A percentile compares a stretch with the other conserved stretches of the same genome.
phyloP scores from a whole-genome alignment of 306 rosid species.

The Urtica urens region DNA sequence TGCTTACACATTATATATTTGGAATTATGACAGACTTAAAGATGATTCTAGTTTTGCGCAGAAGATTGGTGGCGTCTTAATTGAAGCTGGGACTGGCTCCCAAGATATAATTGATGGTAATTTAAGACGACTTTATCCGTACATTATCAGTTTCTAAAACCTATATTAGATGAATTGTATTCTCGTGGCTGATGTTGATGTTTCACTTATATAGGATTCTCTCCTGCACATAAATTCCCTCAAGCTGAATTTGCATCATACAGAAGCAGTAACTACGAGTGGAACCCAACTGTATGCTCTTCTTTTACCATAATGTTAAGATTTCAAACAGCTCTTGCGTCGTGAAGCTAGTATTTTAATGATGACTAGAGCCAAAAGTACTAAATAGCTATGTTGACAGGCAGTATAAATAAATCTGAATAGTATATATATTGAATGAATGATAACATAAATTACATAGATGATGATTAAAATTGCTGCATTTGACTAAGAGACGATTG shows the following conservation, averaged over 20 bases:
- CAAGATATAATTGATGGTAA: conserved; percentile 32
- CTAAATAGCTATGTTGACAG: too few species aligned
- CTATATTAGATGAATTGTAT: not conserved
- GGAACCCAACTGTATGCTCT: conserved; percentile 74
- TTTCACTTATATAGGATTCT: conserved; percentile 49
- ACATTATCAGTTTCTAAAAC: not conserved
- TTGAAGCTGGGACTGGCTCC: conserved; percentile 39
- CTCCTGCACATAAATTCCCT: conserved; percentile 80
- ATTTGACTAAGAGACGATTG: too few species aligned
- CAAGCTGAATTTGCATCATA: conserved; percentile 70
- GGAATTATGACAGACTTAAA: conserved; percentile 38
- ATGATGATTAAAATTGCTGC: too few species aligned
- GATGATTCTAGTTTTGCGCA: conserved; percentile 43
- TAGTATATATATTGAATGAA: not conserved
- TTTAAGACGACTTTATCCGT: too few species aligned
- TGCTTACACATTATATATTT: conserved; percentile 11
- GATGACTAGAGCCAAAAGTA: too few species aligned
- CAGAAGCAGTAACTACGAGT: conserved; percentile 41
- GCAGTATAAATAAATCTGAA: not conserved
- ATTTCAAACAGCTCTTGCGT: conserved; percentile 12
- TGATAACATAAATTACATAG: too few species aligned
- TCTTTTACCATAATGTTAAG: conserved; percentile 10
- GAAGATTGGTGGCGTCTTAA: conserved; percentile 52
- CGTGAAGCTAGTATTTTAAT: too few species aligned
- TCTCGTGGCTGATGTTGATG: conserved; percentile 15